Evolutionary conservation across 1,284 basidiomycete species (phyloP), one percentile per base, ranked within the genome.

Genomic region (Ganoderma lingzhi): DNA sequence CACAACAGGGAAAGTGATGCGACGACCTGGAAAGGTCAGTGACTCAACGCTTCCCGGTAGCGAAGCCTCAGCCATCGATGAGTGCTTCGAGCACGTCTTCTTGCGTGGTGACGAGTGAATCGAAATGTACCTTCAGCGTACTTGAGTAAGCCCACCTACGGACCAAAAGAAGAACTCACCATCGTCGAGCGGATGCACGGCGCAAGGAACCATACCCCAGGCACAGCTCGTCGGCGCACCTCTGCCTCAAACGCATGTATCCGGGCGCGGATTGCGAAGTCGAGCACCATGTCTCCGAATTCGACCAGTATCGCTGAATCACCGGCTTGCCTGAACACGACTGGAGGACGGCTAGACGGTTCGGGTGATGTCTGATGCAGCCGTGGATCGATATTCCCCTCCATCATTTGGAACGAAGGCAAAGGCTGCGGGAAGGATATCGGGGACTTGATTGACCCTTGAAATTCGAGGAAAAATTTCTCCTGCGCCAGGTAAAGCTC

Each of bases 221-320:
- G 61, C 0, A 84, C 60, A 0, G 80, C 71, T 17, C 74, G 74
- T 37, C 74, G 73, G 3, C 77, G 76, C 23, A 88, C 76, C 19
- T 81, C 78, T 0, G 80, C 78, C 75, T 91, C 86, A 63, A 89
- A 85, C 1, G 85, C 85, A 75, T 91, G 89, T 4, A 90, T 82
- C 1, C 85, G 82, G 0, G 87, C 87, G 0, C 89, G 83, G 35
- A 87, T 71, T 15, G 79, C 71, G 62, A 90, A 84, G 68, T 87
- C 86, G 3, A 90, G 79, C 35, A 71, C 71, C 84, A 87, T 85
- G 6, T 78, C 75, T 0, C 88, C 89, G 71, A 86, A 88, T 73
- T 90, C 90, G n/a, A 89, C 82, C 0, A 90, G 80, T 64, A 91
- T 85, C 0, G 84, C 85, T 0, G 84, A 83, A 75, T 90, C 88